phyloP scores from a whole-genome alignment of 371 early-diverging fungal species.

The Mortierella sp. region DNA sequence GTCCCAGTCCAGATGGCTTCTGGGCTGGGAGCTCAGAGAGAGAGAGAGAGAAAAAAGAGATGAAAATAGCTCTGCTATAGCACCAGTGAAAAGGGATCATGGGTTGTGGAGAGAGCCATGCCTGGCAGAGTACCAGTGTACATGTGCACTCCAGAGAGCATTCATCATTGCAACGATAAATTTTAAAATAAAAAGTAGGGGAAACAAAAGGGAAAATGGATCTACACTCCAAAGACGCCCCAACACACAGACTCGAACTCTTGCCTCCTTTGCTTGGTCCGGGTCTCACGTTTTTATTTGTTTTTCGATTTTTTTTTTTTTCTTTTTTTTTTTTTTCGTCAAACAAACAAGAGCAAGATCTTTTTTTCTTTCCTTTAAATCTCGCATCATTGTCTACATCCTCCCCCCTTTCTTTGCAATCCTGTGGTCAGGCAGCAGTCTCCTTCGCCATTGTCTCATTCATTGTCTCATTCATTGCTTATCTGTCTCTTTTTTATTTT shows the following conservation, averaged over 20 bases:
- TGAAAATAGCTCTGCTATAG: not conserved
- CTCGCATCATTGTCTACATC: not conserved
- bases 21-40: not conserved
- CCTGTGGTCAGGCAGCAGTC: not conserved
- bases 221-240: not conserved
- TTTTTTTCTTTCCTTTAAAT: not conserved
- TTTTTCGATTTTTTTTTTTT: too few species aligned
- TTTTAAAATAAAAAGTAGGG: not conserved
- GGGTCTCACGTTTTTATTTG: not conserved
- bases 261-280: too few species aligned
- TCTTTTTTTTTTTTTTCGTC: constrained; percentile 3
- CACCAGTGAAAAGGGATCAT: not conserved
- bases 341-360: not conserved
- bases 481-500: not conserved
- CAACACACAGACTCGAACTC: too few species aligned
- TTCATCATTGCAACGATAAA: not conserved
- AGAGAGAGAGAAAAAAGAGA: not conserved
- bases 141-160: not conserved
- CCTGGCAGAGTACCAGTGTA: not conserved
- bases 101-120: not conserved
- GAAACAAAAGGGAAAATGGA: not conserved
- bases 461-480: not conserved
- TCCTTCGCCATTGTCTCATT: constrained; percentile 3
- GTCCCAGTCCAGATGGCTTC: not conserved
- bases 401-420: not conserved